A percentile compares a stretch with the other conserved stretches of the same genome.
Conservation (phyloP, 2,329 filamentous ascomycete genomes). For the Fusarium tuaranense region DNA sequence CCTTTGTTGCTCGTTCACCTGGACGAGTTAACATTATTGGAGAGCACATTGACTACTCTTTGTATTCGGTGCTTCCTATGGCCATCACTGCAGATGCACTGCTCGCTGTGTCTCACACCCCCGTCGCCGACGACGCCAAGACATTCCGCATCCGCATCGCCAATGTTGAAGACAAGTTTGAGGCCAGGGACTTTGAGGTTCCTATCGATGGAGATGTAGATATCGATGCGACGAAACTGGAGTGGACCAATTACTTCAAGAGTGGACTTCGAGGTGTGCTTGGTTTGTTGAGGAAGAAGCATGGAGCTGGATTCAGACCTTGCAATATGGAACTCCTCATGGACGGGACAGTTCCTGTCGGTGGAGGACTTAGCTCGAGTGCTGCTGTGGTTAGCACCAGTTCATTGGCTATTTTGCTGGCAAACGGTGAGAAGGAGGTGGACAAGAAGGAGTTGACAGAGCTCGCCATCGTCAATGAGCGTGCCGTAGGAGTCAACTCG, state of each 20-base stretch:
- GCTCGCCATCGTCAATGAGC: slow-evolving; percentile 93
- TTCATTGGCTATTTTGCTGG: slow-evolving; percentile 86
- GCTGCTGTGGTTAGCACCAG: slow-evolving; percentile 94
- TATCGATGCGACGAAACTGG: slow-evolving; percentile 86
- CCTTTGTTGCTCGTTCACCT: slow-evolving; percentile 90
- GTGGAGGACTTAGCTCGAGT: slow-evolving; percentile 92
- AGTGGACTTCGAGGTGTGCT: slow-evolving; percentile 87
- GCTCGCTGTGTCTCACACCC: slow-evolving; percentile 77
- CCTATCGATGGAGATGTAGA: slow-evolving; percentile 72
- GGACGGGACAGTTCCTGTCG: slow-evolving; percentile 91
- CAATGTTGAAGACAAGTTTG: slow-evolving; percentile 85
- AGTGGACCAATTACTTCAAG: slow-evolving; percentile 99
- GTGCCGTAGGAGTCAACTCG: slow-evolving; percentile 94
- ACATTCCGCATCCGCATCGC: slow-evolving; percentile 79
- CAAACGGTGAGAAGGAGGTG: slow-evolving; percentile 81
- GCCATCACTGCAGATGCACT: slow-evolving; percentile 93
- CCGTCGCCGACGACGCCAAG: slow-evolving; percentile 60
- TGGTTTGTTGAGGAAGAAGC: slow-evolving; percentile 77
- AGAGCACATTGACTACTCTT: slow-evolving; percentile 98
- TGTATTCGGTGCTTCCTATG: slow-evolving; percentile 96
- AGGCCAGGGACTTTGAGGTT: slow-evolving; percentile 79
- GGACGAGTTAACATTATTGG: slow-evolving; percentile 98
- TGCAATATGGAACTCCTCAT: slow-evolving; percentile 86
- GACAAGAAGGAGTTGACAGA: slow-evolving; percentile 94
- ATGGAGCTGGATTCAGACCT: slow-evolving; percentile 71